Evolutionary conservation across 140 eudicot species (phyloP).

Genomic region (Anethum foeniculum): DNA sequence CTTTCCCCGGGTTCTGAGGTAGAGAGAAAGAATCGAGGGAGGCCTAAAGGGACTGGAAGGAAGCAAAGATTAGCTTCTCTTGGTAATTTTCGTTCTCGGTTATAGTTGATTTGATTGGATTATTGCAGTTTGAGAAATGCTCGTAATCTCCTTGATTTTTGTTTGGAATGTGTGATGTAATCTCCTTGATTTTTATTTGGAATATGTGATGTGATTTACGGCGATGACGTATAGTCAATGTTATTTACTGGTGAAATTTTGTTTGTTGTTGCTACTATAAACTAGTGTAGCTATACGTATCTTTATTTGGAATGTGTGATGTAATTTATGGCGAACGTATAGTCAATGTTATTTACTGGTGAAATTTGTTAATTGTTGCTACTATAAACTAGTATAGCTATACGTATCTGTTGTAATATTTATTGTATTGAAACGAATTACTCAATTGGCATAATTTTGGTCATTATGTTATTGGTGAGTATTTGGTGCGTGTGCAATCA

Average conservation of each 20-base stretch:
- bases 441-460: neutral
- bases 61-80: constrained; percentile 75
- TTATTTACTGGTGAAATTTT: neutral
- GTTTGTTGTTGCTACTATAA: neutral
- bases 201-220: neutral
- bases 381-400: neutral
- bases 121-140: neutral
- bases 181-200: too few species aligned
- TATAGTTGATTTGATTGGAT: neutral
- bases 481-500: neutral
- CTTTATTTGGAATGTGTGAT: neutral
- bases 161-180: neutral
- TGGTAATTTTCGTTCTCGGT: constrained; percentile 37
- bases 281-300: neutral
- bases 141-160: neutral
- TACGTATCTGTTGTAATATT: neutral
- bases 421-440: neutral
- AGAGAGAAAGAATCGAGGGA: constrained; percentile 44
- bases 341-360: neutral
- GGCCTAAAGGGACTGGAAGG: constrained; percentile 94
- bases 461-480: neutral
- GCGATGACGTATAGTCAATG: too few species aligned
- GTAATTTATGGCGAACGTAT: neutral
- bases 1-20: constrained; percentile 39
- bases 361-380: neutral